Evolutionary conservation across 2,329 filamentous ascomycete genomes (phyloP).

Genomic region (Alternaria brassicae): DNA sequence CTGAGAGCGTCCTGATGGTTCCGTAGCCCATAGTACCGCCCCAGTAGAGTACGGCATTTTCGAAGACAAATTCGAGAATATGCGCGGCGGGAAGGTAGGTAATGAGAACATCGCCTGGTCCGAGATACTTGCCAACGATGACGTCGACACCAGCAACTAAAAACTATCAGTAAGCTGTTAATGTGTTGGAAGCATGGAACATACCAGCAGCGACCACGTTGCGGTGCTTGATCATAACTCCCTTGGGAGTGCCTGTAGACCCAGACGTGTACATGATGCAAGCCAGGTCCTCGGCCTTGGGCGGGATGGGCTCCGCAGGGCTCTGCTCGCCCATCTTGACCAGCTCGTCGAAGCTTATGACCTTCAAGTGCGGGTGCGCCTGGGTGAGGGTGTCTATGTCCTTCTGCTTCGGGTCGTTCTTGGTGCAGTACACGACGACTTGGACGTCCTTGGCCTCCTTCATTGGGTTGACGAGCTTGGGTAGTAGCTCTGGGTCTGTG

Average conservation of each 20-base stretch:
- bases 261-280: slow-evolving; percentile 87
- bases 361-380: slow-evolving; percentile 60
- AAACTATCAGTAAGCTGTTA: slow-evolving; percentile 18
- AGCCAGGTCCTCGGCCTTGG: slow-evolving; percentile 77
- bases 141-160: slow-evolving; percentile 77
- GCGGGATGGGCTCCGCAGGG: slow-evolving; percentile 73
- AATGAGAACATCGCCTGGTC: slow-evolving; percentile 78
- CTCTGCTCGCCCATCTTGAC: slow-evolving; percentile 67
- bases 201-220: slow-evolving; percentile 79
- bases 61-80: slow-evolving; percentile 95
- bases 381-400: slow-evolving; percentile 63
- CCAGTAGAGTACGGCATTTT: slow-evolving; percentile 88
- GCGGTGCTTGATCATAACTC: slow-evolving; percentile 81
- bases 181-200: slow-evolving; percentile 42
- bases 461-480: slow-evolving; percentile 61
- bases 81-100: slow-evolving; percentile 94
- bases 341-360: slow-evolving; percentile 64
- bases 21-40: slow-evolving; percentile 94
- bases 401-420: slow-evolving; percentile 59
- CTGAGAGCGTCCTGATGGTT: slow-evolving; percentile 85
- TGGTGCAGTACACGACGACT: slow-evolving; percentile 66
- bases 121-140: slow-evolving; percentile 79
- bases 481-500: slow-evolving; percentile 77
- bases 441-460: slow-evolving; percentile 63
- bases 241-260: slow-evolving; percentile 88